Evolutionary conservation across 2,329 filamentous ascomycete species (phyloP), one percentile per base, ranked within the genome.

Genomic region (Claviceps spartinae): DNA sequence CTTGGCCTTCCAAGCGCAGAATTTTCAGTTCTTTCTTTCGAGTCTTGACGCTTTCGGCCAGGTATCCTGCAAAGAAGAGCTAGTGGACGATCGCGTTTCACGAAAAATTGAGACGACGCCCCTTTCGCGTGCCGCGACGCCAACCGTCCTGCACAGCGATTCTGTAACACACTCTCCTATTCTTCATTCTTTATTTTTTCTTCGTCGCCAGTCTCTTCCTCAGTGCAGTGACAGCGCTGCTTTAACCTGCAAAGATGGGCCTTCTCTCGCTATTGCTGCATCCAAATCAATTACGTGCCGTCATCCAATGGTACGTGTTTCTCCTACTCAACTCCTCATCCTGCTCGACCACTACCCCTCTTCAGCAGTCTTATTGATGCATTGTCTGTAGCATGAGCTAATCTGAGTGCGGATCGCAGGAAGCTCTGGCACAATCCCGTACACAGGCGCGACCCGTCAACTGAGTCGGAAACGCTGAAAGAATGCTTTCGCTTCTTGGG

Each of bases 381-480:
- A 30, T 4, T 42, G 9, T 26, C 30, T 11, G 24, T 22, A n/a
- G 37, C 40, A 11, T 14, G n/a, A 6, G 44, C 22, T 49, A 40
- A 52, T 36, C 11, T 41, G 34, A 7, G 30, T 5, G 5, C 36
- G 26, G 36, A 41, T 30, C 55, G 48, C 63, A 95, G 89, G 89
- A 95, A 95, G 73, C 73, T 95, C 61, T 97, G 90, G 89, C 93
- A 97, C 72, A 88, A 95, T 57, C 85, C 93, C 13, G 88, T 95
- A 20, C 88, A 97, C 73, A 79, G 77, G 65, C 87, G 91, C 64
- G 79, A 95, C 63, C 76, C 80, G 57, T 74, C 75, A 55, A 86
- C 86, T 59, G 93, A 97, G 69, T 75, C 82, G 30, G 72, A 76
- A 51, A 84, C 84, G 16, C 77, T 94, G 55, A 79, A 81, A 67